Conservation (phyloP, 2,329 filamentous ascomycete species). For the Bipolaris victoriae region DNA sequence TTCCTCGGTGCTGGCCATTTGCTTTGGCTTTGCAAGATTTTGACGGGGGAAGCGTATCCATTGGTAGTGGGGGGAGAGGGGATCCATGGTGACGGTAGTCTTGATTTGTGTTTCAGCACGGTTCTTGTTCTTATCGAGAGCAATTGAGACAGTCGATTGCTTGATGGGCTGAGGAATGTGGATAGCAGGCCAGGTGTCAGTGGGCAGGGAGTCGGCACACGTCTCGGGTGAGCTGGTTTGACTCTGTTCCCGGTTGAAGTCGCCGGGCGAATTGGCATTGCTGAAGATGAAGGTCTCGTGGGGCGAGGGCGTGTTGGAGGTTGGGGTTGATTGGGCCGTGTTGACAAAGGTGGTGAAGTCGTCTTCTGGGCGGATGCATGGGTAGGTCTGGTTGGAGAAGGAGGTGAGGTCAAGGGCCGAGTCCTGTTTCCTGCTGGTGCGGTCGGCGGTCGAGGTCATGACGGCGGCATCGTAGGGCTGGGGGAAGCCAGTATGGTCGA, state of each 20-base stretch:
- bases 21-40: conserved; percentile 92
- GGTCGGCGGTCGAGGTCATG: conserved; percentile 14
- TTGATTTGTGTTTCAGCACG: conserved; percentile 96
- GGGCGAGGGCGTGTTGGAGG: conserved; percentile 39
- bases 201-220: conserved; percentile 27
- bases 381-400: conserved; percentile 16
- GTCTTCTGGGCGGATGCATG: conserved; percentile 25
- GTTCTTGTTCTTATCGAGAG: conserved; percentile 66
- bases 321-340: conserved; percentile 30
- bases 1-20: conserved; percentile 76
- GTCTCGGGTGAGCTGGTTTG: conserved; percentile 41
- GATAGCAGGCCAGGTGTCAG: conserved; percentile 34
- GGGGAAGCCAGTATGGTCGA: conserved; percentile 13
- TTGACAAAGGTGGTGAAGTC: conserved; percentile 27
- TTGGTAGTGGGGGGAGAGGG: conserved; percentile 75
- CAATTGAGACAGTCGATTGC: conserved; percentile 29
- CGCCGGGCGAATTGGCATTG: conserved; percentile 41
- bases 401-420: conserved; percentile 33
- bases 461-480: conserved; percentile 11
- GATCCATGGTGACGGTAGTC: conserved; percentile 78
- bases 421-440: conserved; percentile 29
- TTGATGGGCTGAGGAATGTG: conserved; percentile 36
- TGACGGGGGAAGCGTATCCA: conserved; percentile 86
- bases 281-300: conserved; percentile 40
- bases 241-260: conserved; percentile 37